Percentiles rank a stretch among this genome's conserved stretches.
phyloP scores from a whole-genome alignment of 805 yeast genomes.

The Barnettozyma wickerhamii region DNA sequence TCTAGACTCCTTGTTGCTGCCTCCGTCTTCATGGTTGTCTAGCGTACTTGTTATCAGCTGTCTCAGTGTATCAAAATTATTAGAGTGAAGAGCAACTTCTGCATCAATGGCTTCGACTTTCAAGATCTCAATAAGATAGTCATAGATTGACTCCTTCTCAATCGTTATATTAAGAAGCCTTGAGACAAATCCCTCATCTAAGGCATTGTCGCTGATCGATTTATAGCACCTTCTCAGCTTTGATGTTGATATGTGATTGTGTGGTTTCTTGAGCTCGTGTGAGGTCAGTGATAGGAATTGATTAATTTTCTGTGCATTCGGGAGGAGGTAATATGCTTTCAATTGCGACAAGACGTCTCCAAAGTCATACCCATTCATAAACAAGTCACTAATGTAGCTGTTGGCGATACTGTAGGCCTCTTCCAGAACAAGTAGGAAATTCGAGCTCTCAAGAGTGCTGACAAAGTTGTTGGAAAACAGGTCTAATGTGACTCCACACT shows the following conservation, averaged over 20 bases:
- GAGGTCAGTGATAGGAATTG: constrained; percentile 47
- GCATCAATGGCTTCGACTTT: constrained; percentile 53
- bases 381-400: constrained; percentile 47
- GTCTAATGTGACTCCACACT: constrained; percentile 43
- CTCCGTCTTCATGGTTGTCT: constrained; percentile 13
- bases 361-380: constrained; percentile 59
- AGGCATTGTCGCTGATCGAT: constrained; percentile 9
- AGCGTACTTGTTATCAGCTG: constrained; percentile 40
- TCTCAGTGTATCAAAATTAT: constrained; percentile 40
- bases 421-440: constrained; percentile 51
- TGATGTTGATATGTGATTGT: constrained; percentile 27
- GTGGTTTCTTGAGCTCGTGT: constrained; percentile 45
- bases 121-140: constrained; percentile 45
- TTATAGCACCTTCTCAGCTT: constrained; percentile 31
- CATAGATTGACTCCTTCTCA: constrained; percentile 36
- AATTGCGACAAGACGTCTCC: constrained; percentile 41
- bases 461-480: constrained; percentile 24
- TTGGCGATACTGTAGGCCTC: constrained; percentile 69
- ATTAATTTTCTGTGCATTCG: constrained; percentile 46
- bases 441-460: constrained; percentile 33
- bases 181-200: constrained; percentile 19
- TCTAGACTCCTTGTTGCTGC: constrained; percentile 15
- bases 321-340: constrained; percentile 54
- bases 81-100: constrained; percentile 42
- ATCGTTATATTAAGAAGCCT: constrained; percentile 33